These are phyloP conservation scores for Neurospora sp. DNA, from an alignment of 2,329 filamentous ascomycete genomes.

Conservation along the genomic window DNA sequence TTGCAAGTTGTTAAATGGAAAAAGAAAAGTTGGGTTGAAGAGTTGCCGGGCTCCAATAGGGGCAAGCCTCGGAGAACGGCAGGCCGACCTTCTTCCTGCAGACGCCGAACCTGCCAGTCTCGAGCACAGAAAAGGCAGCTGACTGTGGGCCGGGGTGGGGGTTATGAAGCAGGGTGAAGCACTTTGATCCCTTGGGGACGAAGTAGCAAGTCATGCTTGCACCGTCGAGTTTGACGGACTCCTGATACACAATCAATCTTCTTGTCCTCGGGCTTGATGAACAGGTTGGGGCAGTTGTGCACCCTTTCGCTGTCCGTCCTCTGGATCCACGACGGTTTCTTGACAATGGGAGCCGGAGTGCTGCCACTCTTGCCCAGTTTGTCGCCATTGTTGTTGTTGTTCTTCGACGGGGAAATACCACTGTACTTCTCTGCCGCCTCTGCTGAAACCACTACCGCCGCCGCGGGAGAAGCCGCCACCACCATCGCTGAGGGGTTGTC, in stretches of 20 bases:
- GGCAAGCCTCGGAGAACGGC: background rate
- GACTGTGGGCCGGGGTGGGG: slow-evolving; percentile 1
- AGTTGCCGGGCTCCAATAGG: background rate
- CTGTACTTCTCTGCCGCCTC: no score
- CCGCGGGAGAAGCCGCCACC: background rate
- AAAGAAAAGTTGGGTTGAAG: background rate
- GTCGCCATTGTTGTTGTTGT: no score
- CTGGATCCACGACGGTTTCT: slow-evolving; percentile 14
- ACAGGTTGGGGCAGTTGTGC: slow-evolving; percentile 20
- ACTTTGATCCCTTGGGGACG: slow-evolving; percentile 16
- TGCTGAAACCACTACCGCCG: background rate
- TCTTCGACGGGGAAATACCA: no score
- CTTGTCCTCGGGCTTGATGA: slow-evolving; percentile 19
- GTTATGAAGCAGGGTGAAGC: slow-evolving; percentile 10
- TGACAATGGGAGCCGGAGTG: background rate
- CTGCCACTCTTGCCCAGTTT: no score
- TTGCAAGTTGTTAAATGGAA: background rate
- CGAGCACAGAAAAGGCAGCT: slow-evolving; percentile 6
- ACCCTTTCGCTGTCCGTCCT: slow-evolving; percentile 19
- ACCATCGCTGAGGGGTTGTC: background rate
- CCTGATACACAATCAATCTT: slow-evolving; percentile 21
- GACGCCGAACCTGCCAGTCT: slow-evolving; percentile 22
- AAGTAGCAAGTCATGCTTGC: slow-evolving; percentile 29
- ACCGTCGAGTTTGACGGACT: slow-evolving; percentile 30
- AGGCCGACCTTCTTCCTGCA: slow-evolving; percentile 21